A percentile compares a stretch with the other conserved stretches of the same genome.
phyloP scores from a whole-genome alignment of 2,329 filamentous ascomycete species.

The Metarhizium robertsii region DNA sequence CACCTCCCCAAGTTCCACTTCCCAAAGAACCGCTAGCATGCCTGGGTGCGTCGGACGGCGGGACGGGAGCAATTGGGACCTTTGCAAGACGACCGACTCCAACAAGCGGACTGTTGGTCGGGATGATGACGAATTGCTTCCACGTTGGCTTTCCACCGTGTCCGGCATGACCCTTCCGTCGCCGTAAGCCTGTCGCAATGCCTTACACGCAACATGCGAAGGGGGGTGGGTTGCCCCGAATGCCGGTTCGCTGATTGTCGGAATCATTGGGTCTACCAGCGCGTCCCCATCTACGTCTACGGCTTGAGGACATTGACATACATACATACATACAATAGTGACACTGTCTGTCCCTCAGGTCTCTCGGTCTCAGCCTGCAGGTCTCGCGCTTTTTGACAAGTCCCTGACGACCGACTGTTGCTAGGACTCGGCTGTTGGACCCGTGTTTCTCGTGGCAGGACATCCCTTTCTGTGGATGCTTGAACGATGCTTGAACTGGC shows the following conservation, averaged over 20 bases:
- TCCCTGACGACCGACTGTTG: background rate
- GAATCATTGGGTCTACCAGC: background rate
- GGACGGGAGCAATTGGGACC: background rate
- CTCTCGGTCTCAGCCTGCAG: too few relatives aligned
- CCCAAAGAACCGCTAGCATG: background rate
- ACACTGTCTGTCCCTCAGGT: too few relatives aligned
- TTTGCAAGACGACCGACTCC: background rate
- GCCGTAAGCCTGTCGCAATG: constrained; percentile 3
- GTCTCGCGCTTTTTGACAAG: too few relatives aligned
- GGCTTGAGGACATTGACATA: too few relatives aligned
- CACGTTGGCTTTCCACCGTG: background rate
- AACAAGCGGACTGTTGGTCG: too few relatives aligned
- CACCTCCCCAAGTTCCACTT: background rate
- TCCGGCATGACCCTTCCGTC: background rate
- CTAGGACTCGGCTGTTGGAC: background rate
- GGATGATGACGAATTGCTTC: background rate
- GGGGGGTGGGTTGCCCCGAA: constrained; percentile 4
- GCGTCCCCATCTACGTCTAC: background rate
- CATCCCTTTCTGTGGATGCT: background rate
- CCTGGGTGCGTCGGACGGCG: too few relatives aligned
- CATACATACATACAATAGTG: too few relatives aligned
- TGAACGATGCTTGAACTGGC: background rate
- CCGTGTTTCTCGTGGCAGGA: background rate
- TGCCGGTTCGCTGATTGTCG: constrained; percentile 1
- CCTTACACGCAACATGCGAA: background rate